Evolutionary conservation across 768 basidiomycete genomes (phyloP).

Genomic region (Russula virescens): DNA sequence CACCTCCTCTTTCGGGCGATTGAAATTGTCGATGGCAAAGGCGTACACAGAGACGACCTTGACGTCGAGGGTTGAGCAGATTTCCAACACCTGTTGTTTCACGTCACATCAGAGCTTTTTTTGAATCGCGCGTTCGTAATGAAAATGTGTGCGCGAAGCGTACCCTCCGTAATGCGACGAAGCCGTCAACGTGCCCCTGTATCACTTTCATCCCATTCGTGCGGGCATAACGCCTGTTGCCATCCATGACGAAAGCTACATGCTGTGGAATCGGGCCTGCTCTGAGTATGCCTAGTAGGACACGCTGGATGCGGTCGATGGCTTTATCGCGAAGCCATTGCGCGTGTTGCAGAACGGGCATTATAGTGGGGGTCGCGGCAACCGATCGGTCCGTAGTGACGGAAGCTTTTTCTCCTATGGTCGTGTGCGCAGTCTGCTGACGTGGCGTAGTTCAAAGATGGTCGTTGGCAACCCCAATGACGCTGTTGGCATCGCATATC

Average conservation of each 20-base stretch:
- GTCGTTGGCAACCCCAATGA: neutral
- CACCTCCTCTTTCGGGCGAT: constrained; percentile 79
- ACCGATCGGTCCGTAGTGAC: constrained; percentile 5
- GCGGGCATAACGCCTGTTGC: constrained; percentile 88
- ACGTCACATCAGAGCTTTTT: neutral
- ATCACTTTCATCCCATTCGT: constrained; percentile 54
- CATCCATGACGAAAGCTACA: constrained; percentile 96
- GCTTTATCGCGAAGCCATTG: constrained; percentile 25
- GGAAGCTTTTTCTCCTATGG: neutral
- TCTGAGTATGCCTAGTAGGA: constrained; percentile 61
- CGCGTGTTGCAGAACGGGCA: constrained; percentile 26
- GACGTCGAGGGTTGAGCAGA: constrained; percentile 76
- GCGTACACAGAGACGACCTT: constrained; percentile 90
- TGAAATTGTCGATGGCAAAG: constrained; percentile 98
- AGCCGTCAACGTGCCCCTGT: constrained; percentile 84
- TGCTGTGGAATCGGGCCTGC: constrained; percentile 85
- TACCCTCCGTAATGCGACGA: constrained; percentile 71
- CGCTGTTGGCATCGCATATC: neutral
- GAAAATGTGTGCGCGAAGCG: constrained; percentile 26
- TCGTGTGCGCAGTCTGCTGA: neutral
- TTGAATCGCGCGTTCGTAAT: neutral
- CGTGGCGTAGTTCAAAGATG: neutral
- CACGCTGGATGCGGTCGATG: constrained; percentile 33
- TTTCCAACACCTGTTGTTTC: constrained; percentile 65
- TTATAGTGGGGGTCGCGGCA: neutral